Percentiles rank a stretch among this genome's conserved stretches.
Evolutionary conservation across 345 rosid genomes (phyloP).

Genomic region (Populus tremula): DNA sequence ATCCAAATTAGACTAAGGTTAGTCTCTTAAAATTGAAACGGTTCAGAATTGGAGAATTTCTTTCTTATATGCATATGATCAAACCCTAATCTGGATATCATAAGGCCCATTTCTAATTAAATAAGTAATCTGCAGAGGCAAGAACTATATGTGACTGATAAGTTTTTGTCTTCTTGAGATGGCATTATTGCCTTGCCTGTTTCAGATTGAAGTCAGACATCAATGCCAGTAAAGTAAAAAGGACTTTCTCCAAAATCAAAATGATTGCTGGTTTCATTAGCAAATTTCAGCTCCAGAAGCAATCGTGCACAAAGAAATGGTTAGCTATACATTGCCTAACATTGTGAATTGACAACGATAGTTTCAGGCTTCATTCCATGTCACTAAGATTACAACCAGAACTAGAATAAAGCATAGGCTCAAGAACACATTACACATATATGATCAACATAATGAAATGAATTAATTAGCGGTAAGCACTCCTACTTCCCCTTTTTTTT

Average conservation of each 20-base stretch:
- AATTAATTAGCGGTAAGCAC: background rate
- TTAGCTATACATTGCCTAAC: background rate
- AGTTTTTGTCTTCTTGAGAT: background rate
- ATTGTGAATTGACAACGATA: background rate
- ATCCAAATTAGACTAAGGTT: background rate
- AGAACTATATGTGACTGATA: background rate
- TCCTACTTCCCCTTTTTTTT: background rate
- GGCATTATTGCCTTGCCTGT: background rate
- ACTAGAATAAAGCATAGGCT: background rate
- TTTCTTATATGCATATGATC: background rate
- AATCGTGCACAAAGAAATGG: background rate
- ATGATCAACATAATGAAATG: background rate
- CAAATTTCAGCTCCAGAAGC: slow-evolving; percentile 4
- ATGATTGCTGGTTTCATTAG: background rate
- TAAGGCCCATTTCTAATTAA: background rate
- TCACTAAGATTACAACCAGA: background rate
- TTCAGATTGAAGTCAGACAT: background rate
- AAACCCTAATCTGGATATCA: background rate
- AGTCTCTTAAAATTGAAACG: background rate
- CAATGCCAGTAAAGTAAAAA: background rate
- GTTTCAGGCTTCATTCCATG: background rate
- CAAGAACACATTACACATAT: background rate
- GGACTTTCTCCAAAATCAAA: background rate
- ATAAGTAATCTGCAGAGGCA: background rate
- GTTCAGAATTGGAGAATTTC: background rate